These are phyloP conservation scores for Stentor coeruleus DNA, from an alignment of 73 alveolate genomes.

Conservation along the genomic window DNA sequence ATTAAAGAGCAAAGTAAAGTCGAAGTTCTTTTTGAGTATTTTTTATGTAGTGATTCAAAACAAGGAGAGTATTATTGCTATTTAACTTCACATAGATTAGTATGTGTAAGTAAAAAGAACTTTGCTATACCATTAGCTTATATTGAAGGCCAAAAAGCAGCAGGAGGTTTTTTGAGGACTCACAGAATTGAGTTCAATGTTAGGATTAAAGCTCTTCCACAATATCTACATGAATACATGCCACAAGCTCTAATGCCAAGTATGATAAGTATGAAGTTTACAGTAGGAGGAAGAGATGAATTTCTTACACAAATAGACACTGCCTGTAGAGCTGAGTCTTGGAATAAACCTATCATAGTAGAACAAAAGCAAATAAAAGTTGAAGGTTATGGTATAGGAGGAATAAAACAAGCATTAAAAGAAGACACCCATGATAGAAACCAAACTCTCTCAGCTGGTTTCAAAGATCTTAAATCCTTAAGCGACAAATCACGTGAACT, in stretches of 20 bases:
- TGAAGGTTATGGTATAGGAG: slow-evolving; percentile 57
- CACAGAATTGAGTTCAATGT: neutral
- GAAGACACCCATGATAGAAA: slow-evolving; percentile 53
- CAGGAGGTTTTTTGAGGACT: slow-evolving; percentile 10
- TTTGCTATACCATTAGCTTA: neutral
- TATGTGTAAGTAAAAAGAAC: neutral
- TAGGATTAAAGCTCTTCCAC: neutral
- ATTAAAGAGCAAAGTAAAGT: neutral
- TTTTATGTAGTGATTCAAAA: neutral
- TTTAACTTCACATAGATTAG: neutral
- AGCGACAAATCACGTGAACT: slow-evolving; percentile 71
- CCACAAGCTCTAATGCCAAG: slow-evolving; percentile 4
- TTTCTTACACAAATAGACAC: neutral
- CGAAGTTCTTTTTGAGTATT: neutral
- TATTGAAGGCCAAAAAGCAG: neutral
- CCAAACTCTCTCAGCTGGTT: slow-evolving; percentile 53
- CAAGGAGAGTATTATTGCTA: neutral
- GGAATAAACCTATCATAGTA: neutral
- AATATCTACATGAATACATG: neutral
- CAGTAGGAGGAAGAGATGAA: neutral
- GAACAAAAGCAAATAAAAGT: slow-evolving; percentile 34
- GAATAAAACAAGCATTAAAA: slow-evolving; percentile 59
- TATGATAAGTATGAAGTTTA: neutral
- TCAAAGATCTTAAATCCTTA: slow-evolving; percentile 54
- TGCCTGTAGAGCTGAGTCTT: neutral